Evolutionary conservation across 495 filamentous ascomycete genomes (phyloP), one percentile per base, ranked within the genome.

Genomic region (Opeltia flavorubescens): DNA sequence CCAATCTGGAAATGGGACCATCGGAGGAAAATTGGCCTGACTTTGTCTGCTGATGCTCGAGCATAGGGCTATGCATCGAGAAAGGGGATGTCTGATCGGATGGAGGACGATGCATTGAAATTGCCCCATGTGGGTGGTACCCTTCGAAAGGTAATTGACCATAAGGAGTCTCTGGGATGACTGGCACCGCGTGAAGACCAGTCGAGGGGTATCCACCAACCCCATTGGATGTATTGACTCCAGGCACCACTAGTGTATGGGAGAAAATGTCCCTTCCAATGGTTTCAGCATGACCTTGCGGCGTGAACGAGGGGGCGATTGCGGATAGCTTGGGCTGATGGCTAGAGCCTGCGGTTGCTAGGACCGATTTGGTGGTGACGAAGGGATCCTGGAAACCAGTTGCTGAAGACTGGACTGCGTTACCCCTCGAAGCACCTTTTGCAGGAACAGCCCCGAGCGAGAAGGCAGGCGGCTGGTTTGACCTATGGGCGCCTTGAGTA

Each of bases 241-340:
- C 21, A 41, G 38, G 38, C 13, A 41, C 38, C 20, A 9, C 25
- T 13, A 41, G 21, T n/a, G 38, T 41, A 21, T 21, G 15, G 6
- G 38, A 41, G 4, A 41, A 12, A 13, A 41, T 25, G 5, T 21
- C 21, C 18, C n/a, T 21, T 7, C 38, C 21, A 2, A 9, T 21
- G 38, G 1, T 21, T 21, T 21, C 21, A 20, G 15, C 23, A 25
- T 34, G 29, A 33, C 27, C 58, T 45, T 54, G 47, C 13, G 66
- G 66, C 4, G 60, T 66, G 40, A 69, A 69, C 21, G 46, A 47
- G 35, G 59, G 56, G 38, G 66, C 66, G 26, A 52, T 61, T 24
- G 61, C 54, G 24, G 60, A 62, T 23, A 60, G 52, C 43, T 61
- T 61, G 27, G 59, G 52, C 4, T 21, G 23, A 46, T 55, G 52